Evolutionary conservation across 2,329 filamentous ascomycete genomes (phyloP), one percentile per base, ranked within the genome.

Genomic region (Furcasterigmium sp.): DNA sequence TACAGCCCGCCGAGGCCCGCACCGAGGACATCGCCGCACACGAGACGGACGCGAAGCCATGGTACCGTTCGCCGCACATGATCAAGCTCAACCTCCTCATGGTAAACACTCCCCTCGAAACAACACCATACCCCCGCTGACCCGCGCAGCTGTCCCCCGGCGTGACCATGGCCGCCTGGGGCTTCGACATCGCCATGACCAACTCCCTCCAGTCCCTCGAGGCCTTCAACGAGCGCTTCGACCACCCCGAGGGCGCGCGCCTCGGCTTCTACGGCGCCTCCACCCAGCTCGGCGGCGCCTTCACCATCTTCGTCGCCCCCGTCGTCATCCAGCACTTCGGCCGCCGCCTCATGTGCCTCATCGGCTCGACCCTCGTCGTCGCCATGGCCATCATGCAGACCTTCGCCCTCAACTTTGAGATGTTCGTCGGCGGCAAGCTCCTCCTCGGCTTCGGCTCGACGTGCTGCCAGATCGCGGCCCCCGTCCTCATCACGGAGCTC

Each of bases 21-120:
- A 32, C 29, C 29, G 29, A 32, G 29, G 8, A 32, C 8, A n/a
- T 32, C 29, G 29, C 29, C 29, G n/a, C n/a, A 14, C 29, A 8
- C 29, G 29, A 32, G 29, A 8, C 29, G 5, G 29, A 32, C 29
- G 10, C 29, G 29, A 32, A 32, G 29, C 29, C 29, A 15, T 32
- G 29, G 29, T 32, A 37, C 53, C 51, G 13, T 52, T 51, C 41
- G 58, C 49, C 28, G 50, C 36, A 54, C 55, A 59, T 14, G 49
- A 44, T 6, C 46, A 46, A 42, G 56, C 56, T 43, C 56, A 32
- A 32, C n/a, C 29, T 32, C 55, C 39, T 34, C 17, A 19, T 28
- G n/a, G 21, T 46, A 46, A 8, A 14, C n/a, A n/a, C 8, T n/a
- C 8, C 8, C 29, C 29, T 6, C 29, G 26, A 41, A 10, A 42